A percentile compares a stretch with the other conserved stretches of the same genome.
phyloP scores from a whole-genome alignment of 768 basidiomycete species.

The Auriscalpium microsporum region DNA sequence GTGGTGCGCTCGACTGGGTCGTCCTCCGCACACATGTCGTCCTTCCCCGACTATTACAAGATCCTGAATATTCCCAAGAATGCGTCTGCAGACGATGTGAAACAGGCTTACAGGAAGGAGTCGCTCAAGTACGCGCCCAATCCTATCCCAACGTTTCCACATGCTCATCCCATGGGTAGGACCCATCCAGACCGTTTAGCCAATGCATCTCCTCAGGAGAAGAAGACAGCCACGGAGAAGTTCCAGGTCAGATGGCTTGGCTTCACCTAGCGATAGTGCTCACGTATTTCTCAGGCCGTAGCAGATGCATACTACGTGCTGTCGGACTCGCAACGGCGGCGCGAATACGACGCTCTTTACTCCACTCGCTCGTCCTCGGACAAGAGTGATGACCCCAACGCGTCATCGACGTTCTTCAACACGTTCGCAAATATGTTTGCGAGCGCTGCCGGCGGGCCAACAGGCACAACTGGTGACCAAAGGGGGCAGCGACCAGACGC shows the following conservation, averaged over 20 bases:
- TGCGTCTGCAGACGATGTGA: conserved; percentile 62
- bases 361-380: conserved; percentile 42
- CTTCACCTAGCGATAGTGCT: not conserved
- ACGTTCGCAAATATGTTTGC: conserved; percentile 69
- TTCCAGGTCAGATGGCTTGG: conserved; percentile 53
- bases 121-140: conserved; percentile 48
- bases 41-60: conserved; percentile 75
- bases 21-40: conserved; percentile 39
- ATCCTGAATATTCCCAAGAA: conserved; percentile 46
- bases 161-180: conserved; percentile 30
- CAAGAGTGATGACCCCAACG: conserved; percentile 51
- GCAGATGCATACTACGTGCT: conserved; percentile 94
- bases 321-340: conserved; percentile 64
- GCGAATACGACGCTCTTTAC: conserved; percentile 66
- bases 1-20: not conserved
- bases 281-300: conserved; percentile 46
- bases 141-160: not conserved
- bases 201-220: conserved; percentile 64
- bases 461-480: conserved; percentile 23
- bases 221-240: conserved; percentile 65
- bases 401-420: conserved; percentile 68
- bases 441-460: conserved; percentile 17
- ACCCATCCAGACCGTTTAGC: conserved; percentile 84
- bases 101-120: conserved; percentile 72
- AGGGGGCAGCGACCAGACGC: conserved; percentile 54